Conservation (phyloP, 208 protist species). For the Acanthamoeba triangularis region DNA sequence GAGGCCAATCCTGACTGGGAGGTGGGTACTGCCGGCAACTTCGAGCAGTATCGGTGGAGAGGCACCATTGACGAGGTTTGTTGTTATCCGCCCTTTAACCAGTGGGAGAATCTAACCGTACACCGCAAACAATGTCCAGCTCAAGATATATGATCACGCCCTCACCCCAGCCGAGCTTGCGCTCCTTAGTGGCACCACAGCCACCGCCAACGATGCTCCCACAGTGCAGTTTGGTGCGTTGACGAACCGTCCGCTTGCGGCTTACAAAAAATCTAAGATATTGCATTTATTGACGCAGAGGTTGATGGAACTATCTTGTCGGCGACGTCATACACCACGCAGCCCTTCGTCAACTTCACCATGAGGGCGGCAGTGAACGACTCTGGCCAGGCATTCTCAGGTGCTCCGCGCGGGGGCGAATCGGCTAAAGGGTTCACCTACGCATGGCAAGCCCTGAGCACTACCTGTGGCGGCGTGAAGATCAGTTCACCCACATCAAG, state of each 20-base stretch:
- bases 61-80: conserved; percentile 12
- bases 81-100: too few relatives aligned
- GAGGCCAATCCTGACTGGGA: neutral
- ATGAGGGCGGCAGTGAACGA: neutral
- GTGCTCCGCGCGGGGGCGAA: neutral
- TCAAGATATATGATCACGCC: conserved; percentile 7
- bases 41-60: neutral
- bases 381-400: neutral
- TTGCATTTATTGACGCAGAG: too few relatives aligned
- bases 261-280: too few relatives aligned
- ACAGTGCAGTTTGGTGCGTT: neutral
- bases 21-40: neutral
- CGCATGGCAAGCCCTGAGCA: neutral
- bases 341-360: neutral
- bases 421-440: neutral
- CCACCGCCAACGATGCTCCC: neutral
- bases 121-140: too few relatives aligned
- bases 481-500: neutral
- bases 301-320: neutral
- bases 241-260: neutral
- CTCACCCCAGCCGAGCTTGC: neutral
- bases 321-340: neutral
- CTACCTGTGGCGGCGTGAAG: neutral
- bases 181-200: too few relatives aligned
- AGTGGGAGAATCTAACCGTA: too few relatives aligned